Conservation (phyloP, 1,139 yeast genomes). For the Kodamaea sp. region DNA sequence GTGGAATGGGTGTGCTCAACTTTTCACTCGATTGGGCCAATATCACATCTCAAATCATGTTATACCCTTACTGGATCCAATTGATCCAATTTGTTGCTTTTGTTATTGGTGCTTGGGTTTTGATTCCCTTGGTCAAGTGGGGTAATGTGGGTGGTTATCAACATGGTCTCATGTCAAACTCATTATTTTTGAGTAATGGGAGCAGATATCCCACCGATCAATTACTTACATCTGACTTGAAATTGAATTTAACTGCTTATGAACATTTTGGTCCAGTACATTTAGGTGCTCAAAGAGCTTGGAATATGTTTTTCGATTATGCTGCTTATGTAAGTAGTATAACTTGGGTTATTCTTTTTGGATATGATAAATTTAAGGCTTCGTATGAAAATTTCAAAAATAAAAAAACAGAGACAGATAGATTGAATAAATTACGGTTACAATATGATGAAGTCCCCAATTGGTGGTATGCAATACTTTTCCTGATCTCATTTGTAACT, state of each 20-base stretch:
- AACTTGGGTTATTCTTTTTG: constrained; percentile 42
- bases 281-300: constrained; percentile 44
- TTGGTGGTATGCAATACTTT: constrained; percentile 38
- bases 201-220: constrained; percentile 15
- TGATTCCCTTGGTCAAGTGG: constrained; percentile 19
- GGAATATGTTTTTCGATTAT: constrained; percentile 51
- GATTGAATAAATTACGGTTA: constrained; percentile 38
- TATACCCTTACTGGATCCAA: constrained; percentile 22
- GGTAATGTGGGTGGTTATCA: constrained; percentile 11
- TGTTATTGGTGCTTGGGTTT: constrained; percentile 19
- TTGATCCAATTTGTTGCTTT: constrained; percentile 20
- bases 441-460: constrained; percentile 39
- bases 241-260: constrained; percentile 17
- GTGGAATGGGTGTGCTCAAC: constrained; percentile 22
- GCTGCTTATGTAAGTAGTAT: constrained; percentile 50
- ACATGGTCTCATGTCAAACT: constrained; percentile 17
- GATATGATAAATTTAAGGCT: constrained; percentile 26
- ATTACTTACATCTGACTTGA: constrained; percentile 14
- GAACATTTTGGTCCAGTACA: constrained; percentile 17
- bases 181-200: constrained; percentile 16
- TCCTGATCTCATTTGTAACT: constrained; percentile 30
- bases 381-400: constrained; percentile 11
- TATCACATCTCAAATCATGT: constrained; percentile 18
- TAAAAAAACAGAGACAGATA: constrained; percentile 22
- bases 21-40: constrained; percentile 21